Evolutionary conservation across 352 stramenopile genomes (phyloP).

Genomic region (Phytophthora sp.): DNA sequence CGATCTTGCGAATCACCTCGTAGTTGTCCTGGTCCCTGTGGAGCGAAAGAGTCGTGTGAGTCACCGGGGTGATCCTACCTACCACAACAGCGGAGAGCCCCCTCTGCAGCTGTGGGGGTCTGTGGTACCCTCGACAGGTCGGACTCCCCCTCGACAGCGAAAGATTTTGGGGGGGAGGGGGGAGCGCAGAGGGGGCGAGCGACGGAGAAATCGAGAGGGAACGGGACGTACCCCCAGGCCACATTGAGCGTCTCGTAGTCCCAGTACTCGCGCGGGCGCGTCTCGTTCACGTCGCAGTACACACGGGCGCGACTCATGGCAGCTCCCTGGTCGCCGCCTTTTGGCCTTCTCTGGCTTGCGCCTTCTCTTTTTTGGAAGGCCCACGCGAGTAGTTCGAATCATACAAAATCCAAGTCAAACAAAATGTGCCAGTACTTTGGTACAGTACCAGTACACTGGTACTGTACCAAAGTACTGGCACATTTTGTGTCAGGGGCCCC

Average conservation of each 20-base stretch:
- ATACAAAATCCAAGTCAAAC: too few species aligned
- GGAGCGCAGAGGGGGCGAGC: neutral
- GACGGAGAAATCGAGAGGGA: neutral
- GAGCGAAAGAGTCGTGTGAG: constrained; percentile 12
- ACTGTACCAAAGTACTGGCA: too few species aligned
- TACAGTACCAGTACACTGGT: too few species aligned
- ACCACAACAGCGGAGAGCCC: neutral
- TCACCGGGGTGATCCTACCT: neutral
- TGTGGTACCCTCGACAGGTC: neutral
- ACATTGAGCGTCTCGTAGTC: constrained; percentile 99
- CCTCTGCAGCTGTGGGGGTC: neutral
- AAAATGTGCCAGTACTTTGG: too few species aligned
- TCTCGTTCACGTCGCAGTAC: constrained; percentile 96
- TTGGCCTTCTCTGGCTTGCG: constrained; percentile 25
- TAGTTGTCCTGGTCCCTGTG: constrained; percentile 98
- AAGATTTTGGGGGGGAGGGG: constrained; percentile 29
- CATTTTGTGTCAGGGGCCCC: too few species aligned
- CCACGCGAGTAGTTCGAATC: too few species aligned
- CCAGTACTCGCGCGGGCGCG: constrained; percentile 98
- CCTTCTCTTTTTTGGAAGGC: too few species aligned
- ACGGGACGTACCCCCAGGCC: constrained; percentile 88
- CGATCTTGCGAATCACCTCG: constrained; percentile 99
- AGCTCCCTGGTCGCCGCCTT: constrained; percentile 15
- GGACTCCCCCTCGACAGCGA: constrained; percentile 2
- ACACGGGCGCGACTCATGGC: constrained; percentile 83